A percentile compares a stretch with the other conserved stretches of the same genome.
Conservation (phyloP, 106 monocot species). For the Dioscorea alata region DNA sequence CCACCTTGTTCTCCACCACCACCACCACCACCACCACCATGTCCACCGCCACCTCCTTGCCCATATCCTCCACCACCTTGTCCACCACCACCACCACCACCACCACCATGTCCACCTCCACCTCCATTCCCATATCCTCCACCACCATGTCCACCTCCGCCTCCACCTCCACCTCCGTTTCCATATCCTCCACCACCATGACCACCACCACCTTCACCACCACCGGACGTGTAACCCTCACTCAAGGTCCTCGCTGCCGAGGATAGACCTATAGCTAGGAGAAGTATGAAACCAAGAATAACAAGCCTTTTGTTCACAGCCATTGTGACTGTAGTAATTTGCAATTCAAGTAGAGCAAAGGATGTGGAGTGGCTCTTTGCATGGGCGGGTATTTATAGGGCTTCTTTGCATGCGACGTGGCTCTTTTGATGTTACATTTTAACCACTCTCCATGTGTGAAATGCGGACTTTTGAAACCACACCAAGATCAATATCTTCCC, state of each 20-base stretch:
- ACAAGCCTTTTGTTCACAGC: neutral
- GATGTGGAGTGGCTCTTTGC: neutral
- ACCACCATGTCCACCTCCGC: too few species aligned
- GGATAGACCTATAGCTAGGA: neutral
- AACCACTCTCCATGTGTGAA: neutral
- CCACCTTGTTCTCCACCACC: neutral
- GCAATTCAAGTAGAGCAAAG: neutral
- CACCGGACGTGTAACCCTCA: too few species aligned
- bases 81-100: neutral
- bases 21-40: neutral
- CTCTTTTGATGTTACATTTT: too few species aligned
- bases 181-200: too few species aligned
- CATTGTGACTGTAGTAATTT: neutral
- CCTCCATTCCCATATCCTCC: too few species aligned
- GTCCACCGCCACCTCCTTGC: too few species aligned
- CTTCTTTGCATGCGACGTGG: neutral
- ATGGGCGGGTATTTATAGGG: neutral
- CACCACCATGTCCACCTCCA: too few species aligned
- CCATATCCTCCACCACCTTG: too few species aligned
- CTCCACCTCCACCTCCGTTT: too few species aligned
- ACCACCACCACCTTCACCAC: neutral
- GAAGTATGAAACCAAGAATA: neutral
- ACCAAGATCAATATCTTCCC: neutral
- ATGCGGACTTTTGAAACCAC: neutral
- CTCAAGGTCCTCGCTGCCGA: conserved; percentile 3